Conservation (phyloP, 345 rosid species). For the Eucalyptus rudis region DNA sequence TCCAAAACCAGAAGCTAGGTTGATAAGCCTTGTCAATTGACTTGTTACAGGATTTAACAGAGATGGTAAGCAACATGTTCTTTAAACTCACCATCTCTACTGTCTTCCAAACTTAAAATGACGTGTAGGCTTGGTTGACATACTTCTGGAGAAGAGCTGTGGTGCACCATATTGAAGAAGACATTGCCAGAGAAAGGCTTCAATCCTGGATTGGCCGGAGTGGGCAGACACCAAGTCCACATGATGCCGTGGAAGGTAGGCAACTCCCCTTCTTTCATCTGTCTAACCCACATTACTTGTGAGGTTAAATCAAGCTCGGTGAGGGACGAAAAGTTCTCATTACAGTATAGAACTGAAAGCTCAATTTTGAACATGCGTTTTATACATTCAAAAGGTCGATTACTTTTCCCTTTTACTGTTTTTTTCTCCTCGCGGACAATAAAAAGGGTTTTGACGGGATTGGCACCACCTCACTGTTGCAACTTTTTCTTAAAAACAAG, state of each 20-base stretch:
- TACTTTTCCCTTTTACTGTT: background rate
- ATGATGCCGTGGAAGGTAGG: constrained; percentile 75
- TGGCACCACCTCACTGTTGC: background rate
- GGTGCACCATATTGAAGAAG: constrained; percentile 62
- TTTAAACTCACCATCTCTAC: background rate
- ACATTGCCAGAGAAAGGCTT: constrained; percentile 63
- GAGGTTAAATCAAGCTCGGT: background rate
- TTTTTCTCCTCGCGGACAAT: background rate
- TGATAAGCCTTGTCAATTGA: background rate
- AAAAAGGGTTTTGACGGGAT: background rate
- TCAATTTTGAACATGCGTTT: background rate
- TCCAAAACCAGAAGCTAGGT: background rate
- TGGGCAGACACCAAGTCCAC: constrained; percentile 50
- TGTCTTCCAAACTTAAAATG: background rate
- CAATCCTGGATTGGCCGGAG: constrained; percentile 54
- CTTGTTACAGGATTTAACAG: background rate
- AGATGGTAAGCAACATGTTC: background rate
- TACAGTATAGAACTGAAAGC: background rate
- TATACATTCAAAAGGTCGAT: background rate
- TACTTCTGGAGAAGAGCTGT: constrained; percentile 81
- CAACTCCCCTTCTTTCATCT: background rate
- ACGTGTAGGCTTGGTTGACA: constrained; percentile 61
- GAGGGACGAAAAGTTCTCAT: background rate
- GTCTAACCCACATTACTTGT: background rate
- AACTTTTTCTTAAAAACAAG: background rate